These are phyloP conservation scores for Neonectria neomacrospora DNA, from an alignment of 2,329 filamentous ascomycete genomes.

Conservation along the genomic window DNA sequence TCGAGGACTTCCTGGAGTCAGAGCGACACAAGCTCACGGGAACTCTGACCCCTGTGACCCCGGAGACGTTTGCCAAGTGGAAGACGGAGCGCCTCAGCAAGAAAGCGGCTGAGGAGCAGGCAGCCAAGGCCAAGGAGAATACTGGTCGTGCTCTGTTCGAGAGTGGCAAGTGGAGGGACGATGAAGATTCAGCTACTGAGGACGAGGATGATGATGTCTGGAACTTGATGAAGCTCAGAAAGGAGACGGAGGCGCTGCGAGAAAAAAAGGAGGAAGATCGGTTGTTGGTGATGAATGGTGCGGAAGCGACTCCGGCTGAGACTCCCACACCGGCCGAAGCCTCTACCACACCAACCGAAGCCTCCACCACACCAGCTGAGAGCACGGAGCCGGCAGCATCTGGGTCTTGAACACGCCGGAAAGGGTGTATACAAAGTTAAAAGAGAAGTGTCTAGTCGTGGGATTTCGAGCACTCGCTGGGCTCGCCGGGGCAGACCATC, in stretches of 20 bases:
- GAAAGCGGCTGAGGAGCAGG: constrained; percentile 94
- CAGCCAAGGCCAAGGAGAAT: constrained; percentile 90
- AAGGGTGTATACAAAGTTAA: constrained; percentile 30
- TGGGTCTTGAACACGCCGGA: constrained; percentile 39
- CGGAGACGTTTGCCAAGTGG: constrained; percentile 94
- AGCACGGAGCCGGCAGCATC: constrained; percentile 37
- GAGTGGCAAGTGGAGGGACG: constrained; percentile 88
- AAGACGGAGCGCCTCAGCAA: constrained; percentile 95
- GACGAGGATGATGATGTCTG: constrained; percentile 74
- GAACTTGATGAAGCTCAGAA: constrained; percentile 84
- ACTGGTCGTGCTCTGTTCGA: constrained; percentile 96
- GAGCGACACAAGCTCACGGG: constrained; percentile 96
- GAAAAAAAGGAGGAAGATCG: constrained; percentile 83
- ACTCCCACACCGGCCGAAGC: constrained; percentile 29
- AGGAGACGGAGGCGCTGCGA: constrained; percentile 83
- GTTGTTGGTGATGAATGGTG: constrained; percentile 51
- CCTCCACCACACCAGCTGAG: constrained; percentile 29
- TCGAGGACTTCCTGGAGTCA: constrained; percentile 97
- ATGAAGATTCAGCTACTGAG: constrained; percentile 70
- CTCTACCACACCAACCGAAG: constrained; percentile 24
- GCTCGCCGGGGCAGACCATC: constrained; percentile 41
- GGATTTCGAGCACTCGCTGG: constrained; percentile 37
- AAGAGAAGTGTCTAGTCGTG: constrained; percentile 41
- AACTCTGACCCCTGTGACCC: constrained; percentile 90
- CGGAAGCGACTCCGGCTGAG: constrained; percentile 25